Conservation (phyloP, 306 rosid species). For the Parietaria judaica region DNA sequence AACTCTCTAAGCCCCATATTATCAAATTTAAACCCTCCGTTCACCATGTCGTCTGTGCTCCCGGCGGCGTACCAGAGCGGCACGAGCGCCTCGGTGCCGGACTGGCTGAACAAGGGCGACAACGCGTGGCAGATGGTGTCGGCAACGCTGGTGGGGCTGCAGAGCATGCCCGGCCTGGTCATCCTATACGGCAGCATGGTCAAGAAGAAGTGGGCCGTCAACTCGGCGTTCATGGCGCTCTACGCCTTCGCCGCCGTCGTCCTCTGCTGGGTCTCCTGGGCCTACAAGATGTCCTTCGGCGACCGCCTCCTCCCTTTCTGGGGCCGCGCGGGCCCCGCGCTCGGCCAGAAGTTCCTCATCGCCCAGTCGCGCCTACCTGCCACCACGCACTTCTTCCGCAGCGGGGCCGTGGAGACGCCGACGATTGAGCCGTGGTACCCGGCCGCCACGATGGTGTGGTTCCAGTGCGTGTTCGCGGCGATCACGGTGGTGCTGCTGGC, state of each 20-base stretch:
- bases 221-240: slow-evolving; percentile 24
- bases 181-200: slow-evolving; percentile 16
- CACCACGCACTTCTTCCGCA: background rate
- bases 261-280: slow-evolving; percentile 19
- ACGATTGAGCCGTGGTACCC: slow-evolving; percentile 9
- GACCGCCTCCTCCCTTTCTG: slow-evolving; percentile 17
- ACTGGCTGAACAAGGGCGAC: slow-evolving; percentile 14
- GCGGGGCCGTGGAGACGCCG: slow-evolving; percentile 9
- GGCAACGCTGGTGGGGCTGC: slow-evolving; percentile 13
- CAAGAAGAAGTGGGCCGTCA: slow-evolving; percentile 19
- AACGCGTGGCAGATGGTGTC: slow-evolving; percentile 17
- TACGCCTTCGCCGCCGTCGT: slow-evolving; percentile 20
- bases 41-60: too few species aligned
- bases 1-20: too few species aligned
- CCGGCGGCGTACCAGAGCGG: too few species aligned
- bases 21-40: too few species aligned
- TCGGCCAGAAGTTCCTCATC: slow-evolving; percentile 16
- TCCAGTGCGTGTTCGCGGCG: slow-evolving; percentile 18
- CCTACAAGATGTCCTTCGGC: slow-evolving; percentile 21
- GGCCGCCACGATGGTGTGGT: slow-evolving; percentile 22
- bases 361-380: slow-evolving; percentile 5
- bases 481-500: slow-evolving; percentile 13
- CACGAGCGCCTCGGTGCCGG: background rate
- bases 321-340: slow-evolving; percentile 19
- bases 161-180: slow-evolving; percentile 15